A percentile compares a stretch with the other conserved stretches of the same genome.
These are phyloP conservation scores for Aaosphaeria arxii DNA, from an alignment of 2,329 filamentous ascomycete species.

Conservation along the genomic window DNA sequence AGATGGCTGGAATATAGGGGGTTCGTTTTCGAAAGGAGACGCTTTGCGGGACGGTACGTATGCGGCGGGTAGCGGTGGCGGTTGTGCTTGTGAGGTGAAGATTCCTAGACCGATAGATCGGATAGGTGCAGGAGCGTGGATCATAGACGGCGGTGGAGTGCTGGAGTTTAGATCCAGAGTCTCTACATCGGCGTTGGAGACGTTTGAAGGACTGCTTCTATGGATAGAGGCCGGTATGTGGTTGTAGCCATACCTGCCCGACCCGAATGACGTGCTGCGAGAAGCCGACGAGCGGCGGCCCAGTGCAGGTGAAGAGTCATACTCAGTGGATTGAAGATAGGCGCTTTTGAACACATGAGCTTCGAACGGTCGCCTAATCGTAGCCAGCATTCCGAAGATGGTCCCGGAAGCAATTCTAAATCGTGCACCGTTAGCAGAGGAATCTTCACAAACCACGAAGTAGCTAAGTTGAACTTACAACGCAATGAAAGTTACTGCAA, in stretches of 20 bases:
- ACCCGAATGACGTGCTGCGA: constrained; percentile 10
- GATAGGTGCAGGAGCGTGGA: constrained; percentile 16
- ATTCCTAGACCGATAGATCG: constrained; percentile 18
- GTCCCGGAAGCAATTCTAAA: constrained; percentile 27
- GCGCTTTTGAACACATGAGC: constrained; percentile 29
- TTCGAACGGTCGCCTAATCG: constrained; percentile 36
- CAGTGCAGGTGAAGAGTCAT: constrained; percentile 10
- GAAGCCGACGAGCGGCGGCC: constrained; percentile 17
- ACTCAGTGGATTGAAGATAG: constrained; percentile 10
- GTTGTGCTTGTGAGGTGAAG: constrained; percentile 26
- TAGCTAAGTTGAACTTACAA: constrained; percentile 20
- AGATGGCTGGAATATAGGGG: constrained; percentile 13
- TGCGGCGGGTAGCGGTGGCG: constrained; percentile 24
- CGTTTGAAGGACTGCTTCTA: constrained; percentile 11
- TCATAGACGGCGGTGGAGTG: constrained; percentile 13
- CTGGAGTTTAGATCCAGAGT: constrained; percentile 18
- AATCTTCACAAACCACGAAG: neutral
- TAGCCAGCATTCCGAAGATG: constrained; percentile 32
- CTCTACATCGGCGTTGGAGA: constrained; percentile 23
- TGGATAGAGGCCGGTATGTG: constrained; percentile 9
- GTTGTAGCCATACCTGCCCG: constrained; percentile 9
- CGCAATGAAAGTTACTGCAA: constrained; percentile 29
- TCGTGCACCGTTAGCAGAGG: constrained; percentile 1
- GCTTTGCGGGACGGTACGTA: constrained; percentile 13
- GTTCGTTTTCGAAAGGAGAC: constrained; percentile 11